A percentile compares a stretch with the other conserved stretches of the same genome.
phyloP scores from a whole-genome alignment of 306 rosid genomes.

The Sechiopsis laciniata region DNA sequence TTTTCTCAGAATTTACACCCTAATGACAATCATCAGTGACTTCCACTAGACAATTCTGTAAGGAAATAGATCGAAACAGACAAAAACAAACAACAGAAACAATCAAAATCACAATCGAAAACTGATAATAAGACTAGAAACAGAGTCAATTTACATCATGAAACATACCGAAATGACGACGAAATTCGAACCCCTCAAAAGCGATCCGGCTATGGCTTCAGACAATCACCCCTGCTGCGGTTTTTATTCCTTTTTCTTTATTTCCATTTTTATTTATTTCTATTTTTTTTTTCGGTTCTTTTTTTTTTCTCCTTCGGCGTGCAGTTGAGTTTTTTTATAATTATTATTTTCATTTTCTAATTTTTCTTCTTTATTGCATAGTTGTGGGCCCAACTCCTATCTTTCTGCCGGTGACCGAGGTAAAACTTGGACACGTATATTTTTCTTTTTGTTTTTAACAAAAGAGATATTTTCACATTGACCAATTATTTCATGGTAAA shows the following conservation, averaged over 20 bases:
- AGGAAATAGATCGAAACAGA: background rate
- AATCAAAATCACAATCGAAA: background rate
- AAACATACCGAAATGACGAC: background rate
- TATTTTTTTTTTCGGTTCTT: no score
- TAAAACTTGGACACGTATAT: background rate
- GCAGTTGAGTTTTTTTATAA: no score
- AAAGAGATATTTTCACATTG: background rate
- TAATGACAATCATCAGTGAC: conserved; percentile 1
- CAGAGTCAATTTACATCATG: no score
- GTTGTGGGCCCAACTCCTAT: background rate
- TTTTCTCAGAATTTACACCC: background rate
- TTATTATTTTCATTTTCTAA: no score
- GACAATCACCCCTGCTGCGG: background rate
- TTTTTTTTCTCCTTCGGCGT: no score
- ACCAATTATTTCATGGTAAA: background rate
- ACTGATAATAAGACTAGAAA: background rate
- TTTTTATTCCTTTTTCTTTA: background rate
- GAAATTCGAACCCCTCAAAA: conserved; percentile 17
- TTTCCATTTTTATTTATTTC: background rate
- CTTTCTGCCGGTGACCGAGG: background rate
- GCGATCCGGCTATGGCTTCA: background rate
- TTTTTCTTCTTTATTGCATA: background rate
- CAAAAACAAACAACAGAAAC: background rate
- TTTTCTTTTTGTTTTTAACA: background rate
- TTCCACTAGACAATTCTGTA: background rate